Evolutionary conservation across 2,329 filamentous ascomycete species (phyloP).

Genomic region (Aspergillus intermedius): DNA sequence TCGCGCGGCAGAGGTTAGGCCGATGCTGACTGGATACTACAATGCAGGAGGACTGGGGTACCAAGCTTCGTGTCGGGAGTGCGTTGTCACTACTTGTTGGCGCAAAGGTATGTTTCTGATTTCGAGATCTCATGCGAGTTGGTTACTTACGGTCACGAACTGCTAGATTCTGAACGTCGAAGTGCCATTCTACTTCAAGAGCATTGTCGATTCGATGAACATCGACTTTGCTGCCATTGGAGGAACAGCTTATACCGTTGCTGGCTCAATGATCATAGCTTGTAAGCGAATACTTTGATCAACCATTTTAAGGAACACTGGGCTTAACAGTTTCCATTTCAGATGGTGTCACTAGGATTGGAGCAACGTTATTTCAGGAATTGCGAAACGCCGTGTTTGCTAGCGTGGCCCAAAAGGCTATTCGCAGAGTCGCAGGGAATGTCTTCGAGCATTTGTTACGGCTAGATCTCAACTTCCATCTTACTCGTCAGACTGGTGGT

Average conservation of each 20-base stretch:
- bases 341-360: slow-evolving; percentile 80
- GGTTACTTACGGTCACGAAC: slow-evolving; percentile 10
- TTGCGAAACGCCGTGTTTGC: slow-evolving; percentile 94
- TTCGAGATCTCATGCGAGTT: neutral
- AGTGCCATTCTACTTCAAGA: slow-evolving; percentile 98
- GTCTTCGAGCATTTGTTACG: slow-evolving; percentile 86
- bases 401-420: slow-evolving; percentile 93
- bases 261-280: slow-evolving; percentile 86
- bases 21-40: slow-evolving; percentile 11
- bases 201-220: slow-evolving; percentile 96
- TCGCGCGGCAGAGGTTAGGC: neutral
- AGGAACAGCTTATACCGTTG: slow-evolving; percentile 83
- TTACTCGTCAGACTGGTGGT: slow-evolving; percentile 89
- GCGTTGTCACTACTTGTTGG: slow-evolving; percentile 79
- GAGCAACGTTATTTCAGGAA: slow-evolving; percentile 86
- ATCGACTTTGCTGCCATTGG: slow-evolving; percentile 79
- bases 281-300: slow-evolving; percentile 46
- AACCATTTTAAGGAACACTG: neutral
- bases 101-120: slow-evolving; percentile 58
- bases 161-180: slow-evolving; percentile 77
- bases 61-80: slow-evolving; percentile 75
- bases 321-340: slow-evolving; percentile 10
- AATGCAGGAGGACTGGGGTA: slow-evolving; percentile 61
- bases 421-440: slow-evolving; percentile 80
- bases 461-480: slow-evolving; percentile 87